These are phyloP conservation scores for Exophiala phaeomuriformis DNA, from an alignment of 2,329 filamentous ascomycete species.

Conservation along the genomic window DNA sequence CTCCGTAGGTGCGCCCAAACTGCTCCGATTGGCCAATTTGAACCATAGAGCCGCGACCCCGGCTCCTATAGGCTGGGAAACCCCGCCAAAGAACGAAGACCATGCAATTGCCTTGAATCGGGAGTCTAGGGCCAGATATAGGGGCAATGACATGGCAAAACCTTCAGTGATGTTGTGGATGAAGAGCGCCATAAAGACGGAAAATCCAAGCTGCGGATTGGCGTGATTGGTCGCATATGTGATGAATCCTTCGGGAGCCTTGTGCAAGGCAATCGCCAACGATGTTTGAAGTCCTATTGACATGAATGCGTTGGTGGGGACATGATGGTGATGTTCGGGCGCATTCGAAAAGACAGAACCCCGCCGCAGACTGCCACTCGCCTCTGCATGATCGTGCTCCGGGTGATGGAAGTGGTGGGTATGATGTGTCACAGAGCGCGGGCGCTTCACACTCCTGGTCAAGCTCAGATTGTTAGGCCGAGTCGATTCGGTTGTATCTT, in stretches of 20 bases:
- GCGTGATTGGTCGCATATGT: conserved; percentile 97
- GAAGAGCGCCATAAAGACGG: conserved; percentile 90
- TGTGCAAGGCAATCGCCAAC: conserved; percentile 90
- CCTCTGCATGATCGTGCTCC: conserved; percentile 17
- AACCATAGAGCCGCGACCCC: conserved; percentile 82
- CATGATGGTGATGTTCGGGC: conserved; percentile 80
- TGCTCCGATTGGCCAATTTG: conserved; percentile 54
- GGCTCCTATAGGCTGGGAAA: conserved; percentile 81
- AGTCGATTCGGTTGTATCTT: not conserved
- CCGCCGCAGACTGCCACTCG: conserved; percentile 2
- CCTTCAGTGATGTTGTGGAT: conserved; percentile 98
- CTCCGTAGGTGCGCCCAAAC: conserved; percentile 41
- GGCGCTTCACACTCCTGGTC: conserved; percentile 10
- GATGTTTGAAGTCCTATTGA: conserved; percentile 94
- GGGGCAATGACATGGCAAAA: conserved; percentile 83
- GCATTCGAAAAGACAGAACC: conserved; percentile 17
- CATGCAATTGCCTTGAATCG: conserved; percentile 76
- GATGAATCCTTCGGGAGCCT: conserved; percentile 79
- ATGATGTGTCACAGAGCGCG: conserved; percentile 25
- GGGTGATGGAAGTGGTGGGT: conserved; percentile 27
- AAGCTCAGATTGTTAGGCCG: conserved; percentile 15
- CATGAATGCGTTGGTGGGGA: conserved; percentile 86
- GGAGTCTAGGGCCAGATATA: conserved; percentile 83
- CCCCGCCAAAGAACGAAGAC: conserved; percentile 73
- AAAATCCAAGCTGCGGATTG: conserved; percentile 77